These are phyloP conservation scores for Microbotryum scabiosae DNA, from an alignment of 1,284 basidiomycete species.

Conservation along the genomic window DNA sequence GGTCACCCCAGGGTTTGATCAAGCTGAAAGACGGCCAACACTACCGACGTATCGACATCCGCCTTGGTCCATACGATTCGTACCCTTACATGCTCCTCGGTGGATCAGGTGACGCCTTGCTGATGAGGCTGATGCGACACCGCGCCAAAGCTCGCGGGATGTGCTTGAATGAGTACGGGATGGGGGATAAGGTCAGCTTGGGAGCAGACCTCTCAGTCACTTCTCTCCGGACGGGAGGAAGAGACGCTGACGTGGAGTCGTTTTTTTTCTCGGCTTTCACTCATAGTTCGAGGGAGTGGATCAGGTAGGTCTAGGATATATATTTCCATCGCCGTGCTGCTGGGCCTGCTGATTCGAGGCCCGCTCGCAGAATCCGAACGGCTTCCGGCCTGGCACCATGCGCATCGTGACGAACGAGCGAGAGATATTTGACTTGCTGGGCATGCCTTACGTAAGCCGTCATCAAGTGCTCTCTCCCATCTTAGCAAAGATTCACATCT, in stretches of 20 bases:
- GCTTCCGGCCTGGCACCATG: slow-evolving; percentile 24
- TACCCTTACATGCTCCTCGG: slow-evolving; percentile 25
- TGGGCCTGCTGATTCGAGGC: not conserved
- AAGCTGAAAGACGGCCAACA: slow-evolving; percentile 13
- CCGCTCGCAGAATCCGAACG: slow-evolving; percentile 19
- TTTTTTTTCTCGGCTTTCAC: not conserved
- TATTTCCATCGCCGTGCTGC: not conserved
- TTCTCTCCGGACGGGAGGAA: slow-evolving; percentile 10
- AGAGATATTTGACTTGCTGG: slow-evolving; percentile 30
- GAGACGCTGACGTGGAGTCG: slow-evolving; percentile 1
- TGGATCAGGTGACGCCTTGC: slow-evolving; percentile 15
- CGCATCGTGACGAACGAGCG: slow-evolving; percentile 26
- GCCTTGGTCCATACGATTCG: slow-evolving; percentile 11
- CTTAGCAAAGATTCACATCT: not conserved
- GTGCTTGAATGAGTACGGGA: slow-evolving; percentile 32
- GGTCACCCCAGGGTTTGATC: slow-evolving; percentile 17
- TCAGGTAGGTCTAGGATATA: not conserved
- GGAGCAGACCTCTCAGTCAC: not conserved
- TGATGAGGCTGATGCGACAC: slow-evolving; percentile 24
- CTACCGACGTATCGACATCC: slow-evolving; percentile 28
- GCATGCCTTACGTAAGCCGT: slow-evolving; percentile 19
- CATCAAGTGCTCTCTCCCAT: no score
- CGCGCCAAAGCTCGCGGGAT: slow-evolving; percentile 14
- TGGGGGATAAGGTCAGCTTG: slow-evolving; percentile 19
- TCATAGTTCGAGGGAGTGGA: slow-evolving; percentile 12